Evolutionary conservation across 2,329 filamentous ascomycete genomes (phyloP).

Genomic region (Penicillium sp.): DNA sequence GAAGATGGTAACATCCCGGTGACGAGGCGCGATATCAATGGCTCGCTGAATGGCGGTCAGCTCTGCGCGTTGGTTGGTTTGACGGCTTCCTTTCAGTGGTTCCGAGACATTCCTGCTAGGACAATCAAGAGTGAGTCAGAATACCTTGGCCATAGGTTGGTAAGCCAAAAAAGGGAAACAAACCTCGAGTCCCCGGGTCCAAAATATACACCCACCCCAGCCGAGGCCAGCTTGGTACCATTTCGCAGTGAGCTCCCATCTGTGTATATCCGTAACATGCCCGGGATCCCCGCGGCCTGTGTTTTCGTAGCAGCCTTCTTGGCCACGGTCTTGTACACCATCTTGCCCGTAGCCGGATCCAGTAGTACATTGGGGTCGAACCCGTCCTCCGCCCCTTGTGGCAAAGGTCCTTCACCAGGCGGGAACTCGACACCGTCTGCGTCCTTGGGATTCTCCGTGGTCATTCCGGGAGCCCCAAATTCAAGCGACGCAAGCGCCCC

Average conservation of each 20-base stretch:
- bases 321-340: slow-evolving; percentile 58
- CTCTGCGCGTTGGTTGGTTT: slow-evolving; percentile 97
- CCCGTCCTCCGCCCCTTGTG: slow-evolving; percentile 59
- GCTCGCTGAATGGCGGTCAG: slow-evolving; percentile 84
- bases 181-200: slow-evolving; percentile 60
- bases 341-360: slow-evolving; percentile 55
- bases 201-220: slow-evolving; percentile 67
- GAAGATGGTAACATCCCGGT: slow-evolving; percentile 72
- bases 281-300: slow-evolving; percentile 46
- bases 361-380: slow-evolving; percentile 62
- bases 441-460: slow-evolving; percentile 44
- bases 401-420: slow-evolving; percentile 59
- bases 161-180: slow-evolving; percentile 21
- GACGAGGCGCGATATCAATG: slow-evolving; percentile 70
- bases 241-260: slow-evolving; percentile 65
- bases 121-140: slow-evolving; percentile 28
- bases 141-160: not conserved
- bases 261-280: slow-evolving; percentile 63
- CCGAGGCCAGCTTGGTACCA: slow-evolving; percentile 56
- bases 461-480: slow-evolving; percentile 42
- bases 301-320: slow-evolving; percentile 53
- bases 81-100: slow-evolving; percentile 68
- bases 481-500: slow-evolving; percentile 28
- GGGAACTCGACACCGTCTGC: slow-evolving; percentile 49
- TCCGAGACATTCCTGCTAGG: slow-evolving; percentile 70